phyloP scores from a whole-genome alignment of 176 grass and related monocot genomes.

The barley (Hordeum vulgare) region DNA sequence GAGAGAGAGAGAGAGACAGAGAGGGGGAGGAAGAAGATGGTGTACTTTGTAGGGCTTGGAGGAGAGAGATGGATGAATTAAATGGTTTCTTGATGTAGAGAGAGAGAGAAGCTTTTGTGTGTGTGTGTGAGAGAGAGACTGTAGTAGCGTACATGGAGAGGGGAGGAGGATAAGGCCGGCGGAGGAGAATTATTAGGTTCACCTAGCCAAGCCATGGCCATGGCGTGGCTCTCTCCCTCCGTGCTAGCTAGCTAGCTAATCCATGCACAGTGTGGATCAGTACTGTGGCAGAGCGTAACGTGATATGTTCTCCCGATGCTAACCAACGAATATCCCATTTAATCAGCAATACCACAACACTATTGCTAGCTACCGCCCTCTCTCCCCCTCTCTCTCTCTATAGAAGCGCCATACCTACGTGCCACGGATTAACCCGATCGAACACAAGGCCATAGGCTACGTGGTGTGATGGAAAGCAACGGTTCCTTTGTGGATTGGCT shows the following conservation, averaged over 20 bases:
- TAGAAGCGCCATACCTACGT: not conserved
- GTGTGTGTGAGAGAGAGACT: conserved; percentile 28
- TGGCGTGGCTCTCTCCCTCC: too few relatives aligned
- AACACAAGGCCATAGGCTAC: not conserved
- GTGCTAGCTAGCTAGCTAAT: conserved; percentile 26
- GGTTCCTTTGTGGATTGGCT: conserved; percentile 45
- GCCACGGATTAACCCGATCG: conserved; percentile 6
- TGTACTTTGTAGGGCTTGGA: conserved; percentile 60
- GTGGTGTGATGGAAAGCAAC: conserved; percentile 38
- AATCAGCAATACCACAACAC: conserved; percentile 14
- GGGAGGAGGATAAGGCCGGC: conserved; percentile 16
- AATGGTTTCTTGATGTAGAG: conserved; percentile 44
- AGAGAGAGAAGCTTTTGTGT: conserved; percentile 8
- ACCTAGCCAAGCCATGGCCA: not conserved
- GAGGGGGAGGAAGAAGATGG: conserved; percentile 31
- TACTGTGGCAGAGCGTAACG: conserved; percentile 54
- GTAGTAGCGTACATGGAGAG: conserved; percentile 27
- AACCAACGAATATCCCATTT: conserved; percentile 40
- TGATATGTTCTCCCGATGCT: conserved; percentile 50
- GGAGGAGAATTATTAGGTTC: conserved; percentile 39
- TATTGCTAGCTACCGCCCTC: not conserved
- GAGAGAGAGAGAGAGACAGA: not conserved
- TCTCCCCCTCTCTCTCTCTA: conserved; percentile 1
- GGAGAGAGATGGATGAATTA: conserved; percentile 46
- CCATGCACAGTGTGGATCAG: conserved; percentile 40